phyloP scores from a whole-genome alignment of 495 filamentous ascomycete species.

The Chaetomium cochliodes region DNA sequence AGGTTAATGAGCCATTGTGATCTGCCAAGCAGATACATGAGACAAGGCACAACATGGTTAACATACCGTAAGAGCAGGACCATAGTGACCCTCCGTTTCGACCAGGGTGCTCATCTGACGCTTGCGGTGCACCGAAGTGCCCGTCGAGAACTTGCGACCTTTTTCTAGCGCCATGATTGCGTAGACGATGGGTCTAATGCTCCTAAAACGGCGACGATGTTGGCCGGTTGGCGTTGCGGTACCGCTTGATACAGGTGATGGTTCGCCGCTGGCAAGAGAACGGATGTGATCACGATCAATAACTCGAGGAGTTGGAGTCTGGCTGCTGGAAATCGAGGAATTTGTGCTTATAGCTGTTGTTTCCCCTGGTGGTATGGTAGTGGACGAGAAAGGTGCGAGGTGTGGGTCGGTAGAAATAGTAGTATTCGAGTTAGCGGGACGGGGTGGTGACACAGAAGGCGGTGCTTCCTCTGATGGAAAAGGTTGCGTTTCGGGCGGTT shows the following conservation, averaged over 20 bases:
- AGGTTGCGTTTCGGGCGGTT: not conserved
- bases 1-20: too few species aligned
- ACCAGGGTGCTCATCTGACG: constrained; percentile 45
- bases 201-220: constrained; percentile 20
- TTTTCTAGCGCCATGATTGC: constrained; percentile 43
- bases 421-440: too few species aligned
- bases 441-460: too few species aligned
- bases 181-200: constrained; percentile 26
- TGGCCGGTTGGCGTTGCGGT: constrained; percentile 11
- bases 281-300: constrained; percentile 7
- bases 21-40: not conserved
- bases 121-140: constrained; percentile 47
- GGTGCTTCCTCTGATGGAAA: not conserved
- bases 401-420: constrained; percentile 5
- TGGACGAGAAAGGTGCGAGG: not conserved
- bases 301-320: constrained; percentile 5
- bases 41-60: not conserved
- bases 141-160: constrained; percentile 42
- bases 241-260: constrained; percentile 15
- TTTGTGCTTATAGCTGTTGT: constrained; percentile 5
- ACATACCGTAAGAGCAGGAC: constrained; percentile 47
- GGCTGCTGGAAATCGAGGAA: not conserved
- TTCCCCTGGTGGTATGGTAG: not conserved
- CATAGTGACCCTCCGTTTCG: constrained; percentile 48
- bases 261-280: constrained; percentile 15